Evolutionary conservation across 2,329 filamentous ascomycete species (phyloP).

Genomic region (Alternaria alternata): DNA sequence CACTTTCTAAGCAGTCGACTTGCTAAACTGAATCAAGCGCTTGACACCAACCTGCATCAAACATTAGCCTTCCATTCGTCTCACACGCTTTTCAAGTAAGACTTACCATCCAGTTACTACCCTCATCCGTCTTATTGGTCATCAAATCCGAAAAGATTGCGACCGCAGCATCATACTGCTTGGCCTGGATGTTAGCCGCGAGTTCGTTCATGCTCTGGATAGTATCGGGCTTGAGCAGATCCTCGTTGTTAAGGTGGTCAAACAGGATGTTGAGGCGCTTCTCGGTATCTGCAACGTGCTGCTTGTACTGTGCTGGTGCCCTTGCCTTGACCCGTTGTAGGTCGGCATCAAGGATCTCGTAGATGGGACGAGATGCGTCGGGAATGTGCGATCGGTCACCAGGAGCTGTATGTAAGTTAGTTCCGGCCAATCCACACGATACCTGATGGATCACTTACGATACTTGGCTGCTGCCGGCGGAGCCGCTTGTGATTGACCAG

Average conservation of each 20-base stretch:
- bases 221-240: slow-evolving; percentile 83
- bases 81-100: neutral
- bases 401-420: slow-evolving; percentile 55
- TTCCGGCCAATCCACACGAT: slow-evolving; percentile 10
- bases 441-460: slow-evolving; percentile 62
- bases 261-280: slow-evolving; percentile 94
- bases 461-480: slow-evolving; percentile 69
- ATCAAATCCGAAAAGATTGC: slow-evolving; percentile 57
- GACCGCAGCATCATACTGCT: slow-evolving; percentile 57
- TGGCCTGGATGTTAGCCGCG: slow-evolving; percentile 49
- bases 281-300: slow-evolving; percentile 91
- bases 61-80: slow-evolving; percentile 12
- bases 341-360: slow-evolving; percentile 80
- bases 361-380: slow-evolving; percentile 75
- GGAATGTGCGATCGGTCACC: slow-evolving; percentile 94
- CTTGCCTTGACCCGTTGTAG: slow-evolving; percentile 88
- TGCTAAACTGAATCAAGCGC: slow-evolving; percentile 50
- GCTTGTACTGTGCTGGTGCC: slow-evolving; percentile 84
- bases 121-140: slow-evolving; percentile 59
- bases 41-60: slow-evolving; percentile 46
- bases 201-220: slow-evolving; percentile 71
- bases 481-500: slow-evolving; percentile 60
- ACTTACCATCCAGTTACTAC: slow-evolving; percentile 62
- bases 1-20: slow-evolving; percentile 33
- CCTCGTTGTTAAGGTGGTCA: slow-evolving; percentile 95